A percentile compares a stretch with the other conserved stretches of the same genome.
Conservation (phyloP, 257 asterid species). For the Buddleja alternifolia region DNA sequence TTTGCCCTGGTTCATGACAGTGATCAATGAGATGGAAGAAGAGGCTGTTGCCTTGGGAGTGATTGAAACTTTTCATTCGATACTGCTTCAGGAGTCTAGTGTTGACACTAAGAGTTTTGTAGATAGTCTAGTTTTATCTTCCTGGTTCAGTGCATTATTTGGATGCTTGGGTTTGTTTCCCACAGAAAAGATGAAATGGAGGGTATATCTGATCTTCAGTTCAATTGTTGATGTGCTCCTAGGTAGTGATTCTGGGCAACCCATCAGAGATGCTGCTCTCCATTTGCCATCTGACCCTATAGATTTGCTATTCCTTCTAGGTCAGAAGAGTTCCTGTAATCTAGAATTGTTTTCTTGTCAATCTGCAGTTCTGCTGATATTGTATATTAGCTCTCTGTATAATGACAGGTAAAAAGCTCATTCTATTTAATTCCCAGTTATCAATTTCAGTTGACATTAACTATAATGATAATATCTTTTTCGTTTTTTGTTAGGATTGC, state of each 20-base stretch:
- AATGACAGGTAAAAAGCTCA: conserved; percentile 67
- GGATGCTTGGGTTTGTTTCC: conserved; percentile 94
- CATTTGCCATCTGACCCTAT: conserved; percentile 84
- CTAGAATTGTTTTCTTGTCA: conserved; percentile 64
- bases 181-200: conserved; percentile 63
- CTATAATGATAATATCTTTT: background rate
- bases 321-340: conserved; percentile 73
- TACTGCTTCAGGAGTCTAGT: conserved; percentile 60
- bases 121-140: conserved; percentile 60
- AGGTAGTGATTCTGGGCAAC: conserved; percentile 68
- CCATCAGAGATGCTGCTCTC: conserved; percentile 67
- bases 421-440: conserved; percentile 7
- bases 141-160: conserved; percentile 84
- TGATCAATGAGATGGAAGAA: conserved; percentile 62
- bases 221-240: conserved; percentile 64
- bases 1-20: conserved; percentile 77
- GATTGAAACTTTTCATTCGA: conserved; percentile 68
- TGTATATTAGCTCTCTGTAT: conserved; percentile 73
- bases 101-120: conserved; percentile 55
- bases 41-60: conserved; percentile 76
- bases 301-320: conserved; percentile 86
- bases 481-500: conserved; percentile 58
- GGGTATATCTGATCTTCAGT: conserved; percentile 69
- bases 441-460: background rate
- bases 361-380: conserved; percentile 69